phyloP scores from a whole-genome alignment of 2,329 filamentous ascomycete genomes.

The Venturia asperata region DNA sequence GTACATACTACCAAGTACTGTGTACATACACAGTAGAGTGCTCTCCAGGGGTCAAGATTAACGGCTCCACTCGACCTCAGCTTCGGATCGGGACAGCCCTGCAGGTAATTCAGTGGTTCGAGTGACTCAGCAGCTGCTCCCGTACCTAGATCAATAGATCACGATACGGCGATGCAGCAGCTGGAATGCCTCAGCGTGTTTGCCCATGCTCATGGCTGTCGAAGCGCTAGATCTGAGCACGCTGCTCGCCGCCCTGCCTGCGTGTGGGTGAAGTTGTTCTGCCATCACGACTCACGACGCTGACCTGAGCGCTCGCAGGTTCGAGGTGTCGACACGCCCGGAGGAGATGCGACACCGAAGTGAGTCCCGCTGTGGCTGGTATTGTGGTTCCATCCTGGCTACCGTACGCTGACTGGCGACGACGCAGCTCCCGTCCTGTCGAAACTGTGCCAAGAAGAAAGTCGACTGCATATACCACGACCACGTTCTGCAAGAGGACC shows the following conservation, averaged over 20 bases:
- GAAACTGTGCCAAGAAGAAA: constrained; percentile 32
- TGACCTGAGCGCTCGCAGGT: neutral
- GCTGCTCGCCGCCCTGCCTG: constrained; percentile 20
- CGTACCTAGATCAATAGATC: too few species aligned
- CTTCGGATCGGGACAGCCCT: neutral
- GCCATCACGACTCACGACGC: constrained; percentile 15
- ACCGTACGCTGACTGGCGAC: constrained; percentile 25
- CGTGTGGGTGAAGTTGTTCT: constrained; percentile 23
- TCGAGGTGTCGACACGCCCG: neutral
- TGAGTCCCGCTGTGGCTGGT: neutral
- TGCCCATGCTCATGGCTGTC: too few species aligned
- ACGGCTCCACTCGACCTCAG: neutral
- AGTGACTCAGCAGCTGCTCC: neutral
- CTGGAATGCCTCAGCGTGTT: too few species aligned
- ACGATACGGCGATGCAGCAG: too few species aligned
- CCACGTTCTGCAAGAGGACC: constrained; percentile 28
- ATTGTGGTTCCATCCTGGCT: too few species aligned
- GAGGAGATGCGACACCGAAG: neutral
- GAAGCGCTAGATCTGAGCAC: constrained; percentile 20
- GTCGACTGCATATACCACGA: constrained; percentile 32
- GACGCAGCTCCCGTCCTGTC: constrained; percentile 32
- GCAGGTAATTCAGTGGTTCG: too few species aligned
- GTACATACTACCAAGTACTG: too few species aligned
- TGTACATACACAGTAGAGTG: too few species aligned
- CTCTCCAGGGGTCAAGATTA: neutral